phyloP scores from a whole-genome alignment of 345 rosid species.

The Passiflora organensis region DNA sequence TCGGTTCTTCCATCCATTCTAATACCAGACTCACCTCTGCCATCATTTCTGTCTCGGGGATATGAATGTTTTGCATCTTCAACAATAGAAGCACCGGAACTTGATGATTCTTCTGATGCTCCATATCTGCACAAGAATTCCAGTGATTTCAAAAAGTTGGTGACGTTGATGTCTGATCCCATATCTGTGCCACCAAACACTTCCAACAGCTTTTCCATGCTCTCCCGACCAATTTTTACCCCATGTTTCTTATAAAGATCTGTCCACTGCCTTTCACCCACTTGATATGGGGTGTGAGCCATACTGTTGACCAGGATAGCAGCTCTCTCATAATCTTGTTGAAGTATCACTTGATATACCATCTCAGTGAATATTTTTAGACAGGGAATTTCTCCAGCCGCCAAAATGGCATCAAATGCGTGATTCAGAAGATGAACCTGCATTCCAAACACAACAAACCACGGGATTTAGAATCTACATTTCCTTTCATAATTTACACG shows the following conservation, averaged over 20 bases:
- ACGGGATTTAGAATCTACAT: constrained; percentile 1
- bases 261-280: constrained; percentile 71
- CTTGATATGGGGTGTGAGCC: constrained; percentile 75
- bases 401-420: constrained; percentile 70
- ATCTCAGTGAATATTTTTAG: constrained; percentile 58
- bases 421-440: constrained; percentile 80
- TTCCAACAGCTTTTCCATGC: constrained; percentile 41
- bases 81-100: constrained; percentile 6
- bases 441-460: constrained; percentile 22
- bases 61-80: constrained; percentile 6
- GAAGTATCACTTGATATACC: constrained; percentile 53
- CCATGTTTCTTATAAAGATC: constrained; percentile 42
- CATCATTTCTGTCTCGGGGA: not conserved
- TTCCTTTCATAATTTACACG: not conserved
- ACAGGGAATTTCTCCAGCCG: constrained; percentile 78
- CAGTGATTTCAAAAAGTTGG: constrained; percentile 59
- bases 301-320: constrained; percentile 46
- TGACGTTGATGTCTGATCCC: constrained; percentile 48
- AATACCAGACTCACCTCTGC: constrained; percentile 4
- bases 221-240: constrained; percentile 33
- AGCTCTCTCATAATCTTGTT: constrained; percentile 54
- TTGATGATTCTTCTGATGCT: constrained; percentile 9
- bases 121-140: constrained; percentile 31
- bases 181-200: constrained; percentile 42
- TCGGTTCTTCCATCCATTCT: constrained; percentile 1